phyloP scores from a whole-genome alignment of 1,284 basidiomycete genomes.

The Cutaneotrichosporon sp. region DNA sequence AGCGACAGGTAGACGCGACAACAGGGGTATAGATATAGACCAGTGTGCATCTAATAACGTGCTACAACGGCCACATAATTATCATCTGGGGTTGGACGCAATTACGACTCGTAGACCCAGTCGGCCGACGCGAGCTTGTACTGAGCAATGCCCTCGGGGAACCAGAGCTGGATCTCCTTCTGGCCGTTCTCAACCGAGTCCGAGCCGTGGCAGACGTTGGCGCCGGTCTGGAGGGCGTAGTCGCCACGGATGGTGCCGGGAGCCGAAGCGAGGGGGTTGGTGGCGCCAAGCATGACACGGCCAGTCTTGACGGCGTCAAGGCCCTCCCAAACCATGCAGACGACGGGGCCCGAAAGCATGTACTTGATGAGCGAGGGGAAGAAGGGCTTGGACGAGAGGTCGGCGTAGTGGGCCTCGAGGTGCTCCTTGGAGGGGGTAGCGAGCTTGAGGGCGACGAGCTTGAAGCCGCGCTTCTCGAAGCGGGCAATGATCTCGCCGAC shows the following conservation, averaged over 20 bases:
- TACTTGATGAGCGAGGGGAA: constrained; percentile 91
- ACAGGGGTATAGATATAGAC: not conserved
- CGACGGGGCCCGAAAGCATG: constrained; percentile 91
- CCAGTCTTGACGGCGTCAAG: constrained; percentile 95
- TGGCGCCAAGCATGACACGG: constrained; percentile 91
- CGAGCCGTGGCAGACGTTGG: constrained; percentile 54
- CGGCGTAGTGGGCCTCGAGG: constrained; percentile 90
- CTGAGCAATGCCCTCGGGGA: constrained; percentile 59
- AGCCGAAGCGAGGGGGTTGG: constrained; percentile 89
- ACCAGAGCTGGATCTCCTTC: constrained; percentile 62
- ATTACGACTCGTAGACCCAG: constrained; percentile 73
- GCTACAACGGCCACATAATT: constrained; percentile 4
- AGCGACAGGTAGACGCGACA: not conserved
- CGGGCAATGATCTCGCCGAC: constrained; percentile 89
- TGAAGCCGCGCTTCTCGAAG: constrained; percentile 95
- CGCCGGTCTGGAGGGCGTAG: constrained; percentile 18
- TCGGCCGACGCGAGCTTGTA: constrained; percentile 67
- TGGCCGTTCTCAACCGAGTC: constrained; percentile 87
- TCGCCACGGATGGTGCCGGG: constrained; percentile 60
- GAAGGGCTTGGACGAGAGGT: constrained; percentile 86
- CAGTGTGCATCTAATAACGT: constrained; percentile 2
- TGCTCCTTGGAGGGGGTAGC: constrained; percentile 70
- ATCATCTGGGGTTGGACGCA: not conserved
- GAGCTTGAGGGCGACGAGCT: constrained; percentile 79
- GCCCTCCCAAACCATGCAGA: constrained; percentile 96